phyloP scores from a whole-genome alignment of 1,284 basidiomycete genomes.

The Pseudozyma flocculosa region DNA sequence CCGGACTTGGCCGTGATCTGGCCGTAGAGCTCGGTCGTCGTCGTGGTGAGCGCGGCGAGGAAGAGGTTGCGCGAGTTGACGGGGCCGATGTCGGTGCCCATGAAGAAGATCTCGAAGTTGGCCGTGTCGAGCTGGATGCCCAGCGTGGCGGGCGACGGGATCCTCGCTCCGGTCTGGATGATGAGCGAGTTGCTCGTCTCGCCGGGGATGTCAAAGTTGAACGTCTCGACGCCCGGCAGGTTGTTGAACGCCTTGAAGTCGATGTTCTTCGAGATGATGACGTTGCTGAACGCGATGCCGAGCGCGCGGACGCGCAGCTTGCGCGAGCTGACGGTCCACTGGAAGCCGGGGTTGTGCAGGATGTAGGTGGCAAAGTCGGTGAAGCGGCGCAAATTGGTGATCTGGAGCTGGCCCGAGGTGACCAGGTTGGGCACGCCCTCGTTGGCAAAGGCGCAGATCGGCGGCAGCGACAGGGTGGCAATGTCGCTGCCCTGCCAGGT shows the following conservation, averaged over 20 bases:
- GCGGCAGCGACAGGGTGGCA: slow-evolving; percentile 67
- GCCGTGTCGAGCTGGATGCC: slow-evolving; percentile 74
- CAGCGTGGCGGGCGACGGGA: slow-evolving; percentile 70
- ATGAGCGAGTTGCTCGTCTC: slow-evolving; percentile 71
- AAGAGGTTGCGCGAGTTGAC: slow-evolving; percentile 61
- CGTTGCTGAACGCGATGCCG: slow-evolving; percentile 70
- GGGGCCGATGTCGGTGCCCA: slow-evolving; percentile 60
- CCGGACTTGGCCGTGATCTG: slow-evolving; percentile 66
- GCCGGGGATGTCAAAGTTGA: slow-evolving; percentile 65
- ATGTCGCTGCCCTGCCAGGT: slow-evolving; percentile 71
- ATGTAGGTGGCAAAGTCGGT: slow-evolving; percentile 70
- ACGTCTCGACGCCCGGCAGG: slow-evolving; percentile 66
- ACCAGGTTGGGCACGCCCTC: slow-evolving; percentile 69
- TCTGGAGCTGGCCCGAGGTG: slow-evolving; percentile 58
- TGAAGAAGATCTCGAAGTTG: slow-evolving; percentile 65
- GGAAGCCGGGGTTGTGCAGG: slow-evolving; percentile 69
- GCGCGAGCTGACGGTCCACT: slow-evolving; percentile 71
- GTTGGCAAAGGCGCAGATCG: slow-evolving; percentile 72
- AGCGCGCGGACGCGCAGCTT: slow-evolving; percentile 69
- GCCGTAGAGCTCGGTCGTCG: slow-evolving; percentile 66
- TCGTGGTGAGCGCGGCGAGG: slow-evolving; percentile 64
- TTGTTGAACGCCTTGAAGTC: slow-evolving; percentile 72
- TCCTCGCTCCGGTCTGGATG: slow-evolving; percentile 68
- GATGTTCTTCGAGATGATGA: slow-evolving; percentile 68
- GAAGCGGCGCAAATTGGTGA: slow-evolving; percentile 61